Percentiles rank a stretch among this genome's conserved stretches.
Conservation (phyloP, 345 rosid genomes). For the Cardamine chenopodiifolia region DNA sequence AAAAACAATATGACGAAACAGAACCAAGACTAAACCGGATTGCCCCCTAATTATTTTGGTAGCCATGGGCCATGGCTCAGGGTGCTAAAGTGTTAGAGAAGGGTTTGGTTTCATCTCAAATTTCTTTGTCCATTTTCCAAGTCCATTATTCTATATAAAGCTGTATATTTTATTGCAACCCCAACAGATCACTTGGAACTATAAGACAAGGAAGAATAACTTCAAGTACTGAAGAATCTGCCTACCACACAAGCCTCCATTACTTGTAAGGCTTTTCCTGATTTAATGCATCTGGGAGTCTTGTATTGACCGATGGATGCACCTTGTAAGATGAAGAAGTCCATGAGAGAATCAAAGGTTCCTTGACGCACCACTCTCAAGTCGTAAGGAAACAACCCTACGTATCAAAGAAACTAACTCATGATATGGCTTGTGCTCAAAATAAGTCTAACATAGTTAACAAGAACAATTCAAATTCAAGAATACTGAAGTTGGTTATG, state of each 20-base stretch:
- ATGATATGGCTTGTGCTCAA: neutral
- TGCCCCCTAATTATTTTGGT: neutral
- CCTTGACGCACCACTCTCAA: constrained; percentile 65
- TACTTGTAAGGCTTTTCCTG: constrained; percentile 55
- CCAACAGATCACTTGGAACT: constrained; percentile 4
- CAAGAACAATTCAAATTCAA: neutral
- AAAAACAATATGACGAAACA: neutral
- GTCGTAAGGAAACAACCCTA: neutral
- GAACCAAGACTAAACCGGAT: neutral
- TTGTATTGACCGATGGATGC: constrained; percentile 91
- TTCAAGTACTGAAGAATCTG: constrained; percentile 56
- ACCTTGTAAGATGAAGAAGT: constrained; percentile 71
- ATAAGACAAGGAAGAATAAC: constrained; percentile 11
- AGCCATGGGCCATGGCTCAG: neutral
- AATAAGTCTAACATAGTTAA: neutral
- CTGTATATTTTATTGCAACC: constrained; percentile 7
- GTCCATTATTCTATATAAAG: neutral
- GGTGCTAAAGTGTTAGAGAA: neutral
- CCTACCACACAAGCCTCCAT: constrained; percentile 64
- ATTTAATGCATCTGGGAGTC: constrained; percentile 85
- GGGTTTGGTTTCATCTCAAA: neutral
- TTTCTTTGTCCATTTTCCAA: neutral
- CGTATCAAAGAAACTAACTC: neutral
- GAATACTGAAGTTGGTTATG: neutral
- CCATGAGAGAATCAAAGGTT: constrained; percentile 83